Evolutionary conservation across 2,329 filamentous ascomycete genomes (phyloP).

Genomic region (Exophiala lecanii-corni): DNA sequence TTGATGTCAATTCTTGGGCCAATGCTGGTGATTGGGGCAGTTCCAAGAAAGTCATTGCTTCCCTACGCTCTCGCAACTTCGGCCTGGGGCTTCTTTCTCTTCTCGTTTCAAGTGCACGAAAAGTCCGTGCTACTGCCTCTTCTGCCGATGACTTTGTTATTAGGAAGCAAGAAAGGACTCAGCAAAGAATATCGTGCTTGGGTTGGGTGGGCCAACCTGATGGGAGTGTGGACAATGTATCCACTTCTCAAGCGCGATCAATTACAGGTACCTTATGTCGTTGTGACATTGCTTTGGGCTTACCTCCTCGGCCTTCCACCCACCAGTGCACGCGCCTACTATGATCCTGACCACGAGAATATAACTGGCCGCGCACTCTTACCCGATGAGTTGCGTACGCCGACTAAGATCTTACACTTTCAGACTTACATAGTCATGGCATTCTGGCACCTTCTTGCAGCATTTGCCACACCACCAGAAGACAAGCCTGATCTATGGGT

Average conservation of each 20-base stretch:
- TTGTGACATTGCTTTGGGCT: conserved; percentile 82
- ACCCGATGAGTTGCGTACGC: conserved; percentile 22
- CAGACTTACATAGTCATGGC: conserved; percentile 73
- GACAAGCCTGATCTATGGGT: conserved; percentile 92
- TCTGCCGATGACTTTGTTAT: conserved; percentile 84
- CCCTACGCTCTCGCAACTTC: conserved; percentile 77
- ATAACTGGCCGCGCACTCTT: conserved; percentile 21
- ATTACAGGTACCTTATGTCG: conserved; percentile 75
- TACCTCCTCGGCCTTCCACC: conserved; percentile 87
- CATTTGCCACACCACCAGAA: conserved; percentile 61
- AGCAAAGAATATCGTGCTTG: conserved; percentile 73
- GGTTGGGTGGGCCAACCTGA: conserved; percentile 92
- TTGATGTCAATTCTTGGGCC: conserved; percentile 71
- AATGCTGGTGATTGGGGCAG: conserved; percentile 72
- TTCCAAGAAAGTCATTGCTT: conserved; percentile 70
- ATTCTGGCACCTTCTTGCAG: conserved; percentile 74
- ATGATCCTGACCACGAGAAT: conserved; percentile 23
- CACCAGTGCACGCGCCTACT: conserved; percentile 35
- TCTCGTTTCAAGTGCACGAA: conserved; percentile 97
- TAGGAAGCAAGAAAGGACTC: conserved; percentile 74
- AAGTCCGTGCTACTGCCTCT: conserved; percentile 92
- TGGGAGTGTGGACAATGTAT: conserved; percentile 90
- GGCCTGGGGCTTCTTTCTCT: conserved; percentile 96
- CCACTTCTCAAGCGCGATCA: conserved; percentile 83
- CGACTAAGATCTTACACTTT: conserved; percentile 65